Base-by-base conservation (phyloP, 2,329 filamentous ascomycete genomes). In the Pseudogymnoascus sp. region DNA sequence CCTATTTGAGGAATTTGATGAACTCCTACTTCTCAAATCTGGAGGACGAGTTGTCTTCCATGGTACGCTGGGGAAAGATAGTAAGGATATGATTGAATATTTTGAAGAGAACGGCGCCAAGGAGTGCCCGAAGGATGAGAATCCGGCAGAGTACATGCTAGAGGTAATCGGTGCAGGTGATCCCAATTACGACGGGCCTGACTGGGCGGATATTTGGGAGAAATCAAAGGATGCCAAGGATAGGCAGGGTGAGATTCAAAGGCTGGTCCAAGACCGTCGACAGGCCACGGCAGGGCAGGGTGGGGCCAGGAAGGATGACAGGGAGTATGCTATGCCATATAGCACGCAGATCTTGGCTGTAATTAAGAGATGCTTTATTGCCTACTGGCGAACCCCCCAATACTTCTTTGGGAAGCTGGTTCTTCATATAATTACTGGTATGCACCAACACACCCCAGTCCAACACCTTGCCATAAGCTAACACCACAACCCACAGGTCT, bases 1-100 rank as follows among this genome's bases (percentile, higher is more conserved):
- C 83, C 81, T 96, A 62, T 96, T 96, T 80, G 90, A 96, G 74
- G 88, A 90, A 63, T 96, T 93, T 73, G 89, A 93, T 69, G 83
- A 88, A 63, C 82, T 93, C 6, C 80, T 93, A 37, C 89, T 93
- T 77, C 78, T 93, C n/a, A 85, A 87, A 43, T 86, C 84, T 71
- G 89, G 89, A 62, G 90, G 90, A 61, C 83, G 80, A 71, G 90
- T 88, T 1, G 87, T 92, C 55, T 93, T 93, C 77, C 92, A 91
- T 71, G 90, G 88, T 62, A 85, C 90, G 4, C 87, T 93, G 64
- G 90, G 89, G 65, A 76, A 87, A 67, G 87, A 89, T 74, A 88
- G 87, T 1, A 77, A 81, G 64, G 82, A 78, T 2, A 77, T 93
- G 71, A 88, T 85, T 2, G 78, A 78, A 65, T 93, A 93, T 75